Conservation (phyloP, 768 basidiomycete species). For the Neoboletus magnificus region DNA sequence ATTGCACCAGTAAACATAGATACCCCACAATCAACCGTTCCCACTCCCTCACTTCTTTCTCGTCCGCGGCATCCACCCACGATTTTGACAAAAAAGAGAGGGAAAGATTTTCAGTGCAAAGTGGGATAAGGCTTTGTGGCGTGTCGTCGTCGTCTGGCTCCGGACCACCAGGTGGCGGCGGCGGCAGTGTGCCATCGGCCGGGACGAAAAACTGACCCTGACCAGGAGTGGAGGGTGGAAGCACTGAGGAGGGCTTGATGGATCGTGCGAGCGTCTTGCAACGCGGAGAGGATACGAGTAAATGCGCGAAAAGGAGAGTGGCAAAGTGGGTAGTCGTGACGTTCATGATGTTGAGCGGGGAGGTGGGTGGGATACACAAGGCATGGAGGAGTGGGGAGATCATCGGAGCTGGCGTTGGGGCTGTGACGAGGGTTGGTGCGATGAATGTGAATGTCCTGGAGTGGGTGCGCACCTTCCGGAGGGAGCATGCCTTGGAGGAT, state of each 20-base stretch:
- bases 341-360: constrained; percentile 53
- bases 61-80: constrained; percentile 46
- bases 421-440: constrained; percentile 10
- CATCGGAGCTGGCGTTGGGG: constrained; percentile 37
- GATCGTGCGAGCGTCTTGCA: constrained; percentile 62
- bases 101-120: constrained; percentile 88
- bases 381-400: constrained; percentile 68
- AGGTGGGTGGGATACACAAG: constrained; percentile 59
- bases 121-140: constrained; percentile 72
- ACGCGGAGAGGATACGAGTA: constrained; percentile 64
- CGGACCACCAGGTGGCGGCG: constrained; percentile 31
- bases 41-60: constrained; percentile 81
- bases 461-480: constrained; percentile 40
- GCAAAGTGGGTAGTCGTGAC: constrained; percentile 72
- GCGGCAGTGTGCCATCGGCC: constrained; percentile 54
- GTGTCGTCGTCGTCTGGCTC: constrained; percentile 56
- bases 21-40: constrained; percentile 86
- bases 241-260: constrained; percentile 51
- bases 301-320: constrained; percentile 73
- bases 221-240: constrained; percentile 29
- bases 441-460: background rate
- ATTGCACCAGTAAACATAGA: constrained; percentile 77
- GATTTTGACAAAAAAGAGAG: constrained; percentile 77
- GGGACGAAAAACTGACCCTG: constrained; percentile 68
- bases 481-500: constrained; percentile 74